Percentiles rank a stretch among this genome's conserved stretches.
These are phyloP conservation scores for Ampelomyces quisqualis DNA, from an alignment of 2,329 filamentous ascomycete species.

Conservation along the genomic window DNA sequence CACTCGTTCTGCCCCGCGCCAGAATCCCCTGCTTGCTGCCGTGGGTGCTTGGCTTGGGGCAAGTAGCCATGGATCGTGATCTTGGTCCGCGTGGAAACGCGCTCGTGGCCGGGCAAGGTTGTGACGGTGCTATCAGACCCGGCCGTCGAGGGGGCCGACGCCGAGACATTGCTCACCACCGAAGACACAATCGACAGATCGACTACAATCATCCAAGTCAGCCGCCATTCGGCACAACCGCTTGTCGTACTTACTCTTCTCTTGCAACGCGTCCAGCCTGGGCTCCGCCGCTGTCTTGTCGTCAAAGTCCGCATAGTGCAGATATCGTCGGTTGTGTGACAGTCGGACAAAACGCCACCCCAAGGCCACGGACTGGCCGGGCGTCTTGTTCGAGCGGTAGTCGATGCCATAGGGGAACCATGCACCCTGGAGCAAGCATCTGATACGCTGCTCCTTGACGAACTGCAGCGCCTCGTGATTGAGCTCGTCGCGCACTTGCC, in stretches of 20 bases:
- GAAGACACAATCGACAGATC: slow-evolving; percentile 87
- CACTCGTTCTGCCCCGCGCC: slow-evolving; percentile 59
- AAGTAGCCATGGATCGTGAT: slow-evolving; percentile 85
- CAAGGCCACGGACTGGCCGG: slow-evolving; percentile 49
- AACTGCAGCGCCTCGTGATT: slow-evolving; percentile 91
- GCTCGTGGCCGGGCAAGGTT: slow-evolving; percentile 30
- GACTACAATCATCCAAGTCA: slow-evolving; percentile 53
- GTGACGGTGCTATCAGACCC: slow-evolving; percentile 53
- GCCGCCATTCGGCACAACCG: slow-evolving; percentile 18
- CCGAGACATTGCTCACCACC: slow-evolving; percentile 88
- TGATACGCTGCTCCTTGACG: slow-evolving; percentile 92
- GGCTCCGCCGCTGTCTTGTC: slow-evolving; percentile 65
- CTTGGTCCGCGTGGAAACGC: slow-evolving; percentile 64
- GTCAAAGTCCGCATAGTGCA: slow-evolving; percentile 87
- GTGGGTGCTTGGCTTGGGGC: slow-evolving; percentile 34
- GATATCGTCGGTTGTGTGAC: slow-evolving; percentile 84
- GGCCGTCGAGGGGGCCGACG: slow-evolving; percentile 54
- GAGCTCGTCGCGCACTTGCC: slow-evolving; percentile 85
- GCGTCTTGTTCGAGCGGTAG: slow-evolving; percentile 49
- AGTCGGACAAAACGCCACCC: slow-evolving; percentile 83
- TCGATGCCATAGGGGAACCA: slow-evolving; percentile 71
- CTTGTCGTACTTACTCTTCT: slow-evolving; percentile 61
- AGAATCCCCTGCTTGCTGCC: slow-evolving; percentile 35
- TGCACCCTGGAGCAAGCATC: slow-evolving; percentile 81
- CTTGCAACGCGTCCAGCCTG: slow-evolving; percentile 68